A percentile compares a stretch with the other conserved stretches of the same genome.
Evolutionary conservation across 1,284 basidiomycete genomes (phyloP).

Genomic region (Ceratobasidium sp.): DNA sequence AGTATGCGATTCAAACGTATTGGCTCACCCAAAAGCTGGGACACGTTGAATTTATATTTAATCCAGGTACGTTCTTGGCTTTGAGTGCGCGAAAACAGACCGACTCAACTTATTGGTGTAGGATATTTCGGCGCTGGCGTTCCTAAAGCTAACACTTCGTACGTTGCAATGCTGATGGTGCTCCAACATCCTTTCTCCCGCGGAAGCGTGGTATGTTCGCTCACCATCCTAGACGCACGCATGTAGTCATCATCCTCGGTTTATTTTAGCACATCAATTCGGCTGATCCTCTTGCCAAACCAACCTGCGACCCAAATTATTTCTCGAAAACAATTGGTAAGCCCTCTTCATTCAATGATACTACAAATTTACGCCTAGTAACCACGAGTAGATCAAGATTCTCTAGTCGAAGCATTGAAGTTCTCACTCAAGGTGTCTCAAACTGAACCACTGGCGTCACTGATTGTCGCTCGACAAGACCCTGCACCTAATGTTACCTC

Average conservation of each 20-base stretch:
- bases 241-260: background rate
- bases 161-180: conserved; percentile 52
- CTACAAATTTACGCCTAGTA: background rate
- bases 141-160: conserved; percentile 47
- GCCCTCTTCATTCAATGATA: background rate
- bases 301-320: conserved; percentile 9
- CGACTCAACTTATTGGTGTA: background rate
- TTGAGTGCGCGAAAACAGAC: background rate
- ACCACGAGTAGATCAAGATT: conserved; percentile 48
- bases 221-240: too few species aligned
- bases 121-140: conserved; percentile 44
- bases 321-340: conserved; percentile 23
- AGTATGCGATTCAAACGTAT: conserved; percentile 18
- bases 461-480: conserved; percentile 39
- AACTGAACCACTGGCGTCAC: conserved; percentile 35
- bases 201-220: conserved; percentile 17
- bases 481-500: conserved; percentile 22
- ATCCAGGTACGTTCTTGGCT: conserved; percentile 11
- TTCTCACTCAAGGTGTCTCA: conserved; percentile 48
- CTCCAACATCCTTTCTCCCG: conserved; percentile 54
- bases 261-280: conserved; percentile 21
- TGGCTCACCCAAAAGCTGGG: conserved; percentile 44
- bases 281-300: conserved; percentile 12
- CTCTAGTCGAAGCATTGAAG: conserved; percentile 53
- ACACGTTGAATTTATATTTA: conserved; percentile 48